Conservation (phyloP, 305 asterid genomes). For the Fraxinus latifolia region DNA sequence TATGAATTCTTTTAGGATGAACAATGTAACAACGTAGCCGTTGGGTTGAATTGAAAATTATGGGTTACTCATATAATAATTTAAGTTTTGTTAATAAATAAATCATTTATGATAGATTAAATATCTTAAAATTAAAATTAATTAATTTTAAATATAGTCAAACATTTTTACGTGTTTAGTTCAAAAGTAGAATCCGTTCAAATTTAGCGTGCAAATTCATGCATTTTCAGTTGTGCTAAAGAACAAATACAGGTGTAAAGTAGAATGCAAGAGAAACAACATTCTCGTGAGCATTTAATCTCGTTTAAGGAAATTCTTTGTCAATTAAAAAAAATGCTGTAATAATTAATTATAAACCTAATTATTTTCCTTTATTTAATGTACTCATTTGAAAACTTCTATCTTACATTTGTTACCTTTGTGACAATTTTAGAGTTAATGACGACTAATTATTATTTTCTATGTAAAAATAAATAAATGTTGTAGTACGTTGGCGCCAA, state of each 20-base stretch:
- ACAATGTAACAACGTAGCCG: neutral
- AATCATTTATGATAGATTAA: too few species aligned
- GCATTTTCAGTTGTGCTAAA: neutral
- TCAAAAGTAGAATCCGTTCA: neutral
- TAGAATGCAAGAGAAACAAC: neutral
- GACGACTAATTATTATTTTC: too few species aligned
- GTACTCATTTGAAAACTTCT: neutral
- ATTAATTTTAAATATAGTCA: neutral
- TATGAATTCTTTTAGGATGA: neutral
- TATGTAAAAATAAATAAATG: neutral
- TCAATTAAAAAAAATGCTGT: neutral
- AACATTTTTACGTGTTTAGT: neutral
- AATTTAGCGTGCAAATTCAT: neutral
- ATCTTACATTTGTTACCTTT: neutral
- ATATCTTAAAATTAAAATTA: too few species aligned
- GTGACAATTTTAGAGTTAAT: neutral
- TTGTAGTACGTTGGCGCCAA: neutral
- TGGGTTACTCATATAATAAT: neutral
- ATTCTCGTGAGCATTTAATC: neutral
- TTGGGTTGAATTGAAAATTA: conserved; percentile 14
- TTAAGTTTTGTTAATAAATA: neutral
- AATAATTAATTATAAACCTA: neutral
- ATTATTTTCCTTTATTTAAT: neutral
- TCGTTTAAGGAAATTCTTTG: neutral
- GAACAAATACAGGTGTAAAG: neutral